Conservation (phyloP, 805 yeast genomes). For the Ogataea haglerorum region DNA sequence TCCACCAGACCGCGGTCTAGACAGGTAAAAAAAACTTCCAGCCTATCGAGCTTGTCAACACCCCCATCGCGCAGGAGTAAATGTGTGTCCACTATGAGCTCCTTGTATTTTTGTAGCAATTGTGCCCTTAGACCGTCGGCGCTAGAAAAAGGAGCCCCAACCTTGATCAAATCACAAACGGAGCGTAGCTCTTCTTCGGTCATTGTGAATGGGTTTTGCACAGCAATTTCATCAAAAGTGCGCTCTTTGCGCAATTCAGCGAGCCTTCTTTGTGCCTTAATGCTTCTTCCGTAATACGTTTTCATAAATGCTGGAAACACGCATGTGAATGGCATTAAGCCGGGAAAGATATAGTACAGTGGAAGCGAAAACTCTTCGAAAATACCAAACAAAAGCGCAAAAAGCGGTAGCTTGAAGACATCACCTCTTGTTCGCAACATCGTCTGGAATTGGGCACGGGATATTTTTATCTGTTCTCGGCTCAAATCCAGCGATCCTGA, state of each 20-base stretch:
- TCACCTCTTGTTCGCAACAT: slow-evolving; percentile 50
- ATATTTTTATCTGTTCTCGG: slow-evolving; percentile 18
- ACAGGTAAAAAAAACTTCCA: slow-evolving; percentile 53
- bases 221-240: slow-evolving; percentile 27
- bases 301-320: slow-evolving; percentile 46
- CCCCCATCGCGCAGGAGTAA: slow-evolving; percentile 40
- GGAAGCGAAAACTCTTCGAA: slow-evolving; percentile 57
- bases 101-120: slow-evolving; percentile 39
- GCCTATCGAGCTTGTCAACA: slow-evolving; percentile 43
- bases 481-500: slow-evolving; percentile 15
- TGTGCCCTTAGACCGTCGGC: slow-evolving; percentile 36
- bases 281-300: slow-evolving; percentile 34
- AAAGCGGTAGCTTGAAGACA: slow-evolving; percentile 52
- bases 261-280: slow-evolving; percentile 23
- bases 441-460: slow-evolving; percentile 47
- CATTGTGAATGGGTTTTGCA: slow-evolving; percentile 47
- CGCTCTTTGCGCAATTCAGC: slow-evolving; percentile 14
- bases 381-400: slow-evolving; percentile 50
- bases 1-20: slow-evolving; percentile 54
- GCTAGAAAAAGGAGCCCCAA: slow-evolving; percentile 25
- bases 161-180: slow-evolving; percentile 34
- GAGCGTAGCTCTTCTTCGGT: slow-evolving; percentile 37
- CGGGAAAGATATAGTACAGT: slow-evolving; percentile 50
- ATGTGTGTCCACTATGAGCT: slow-evolving; percentile 52
- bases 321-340: slow-evolving; percentile 61